Base-by-base conservation (phyloP, 805 yeast species). In the Starmera quercuum region DNA sequence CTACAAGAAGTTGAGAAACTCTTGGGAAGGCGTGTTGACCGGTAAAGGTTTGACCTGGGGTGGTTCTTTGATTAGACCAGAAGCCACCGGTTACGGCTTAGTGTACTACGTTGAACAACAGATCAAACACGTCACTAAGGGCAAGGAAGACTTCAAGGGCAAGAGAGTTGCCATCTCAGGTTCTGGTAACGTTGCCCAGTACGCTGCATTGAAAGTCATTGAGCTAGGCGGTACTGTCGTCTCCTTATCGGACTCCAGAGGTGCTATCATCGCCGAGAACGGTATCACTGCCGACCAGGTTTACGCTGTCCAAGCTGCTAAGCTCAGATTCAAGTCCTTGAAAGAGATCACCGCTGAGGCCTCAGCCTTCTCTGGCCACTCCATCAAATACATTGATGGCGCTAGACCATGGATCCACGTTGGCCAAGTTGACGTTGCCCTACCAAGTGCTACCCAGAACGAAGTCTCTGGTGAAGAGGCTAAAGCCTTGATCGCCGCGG, bases 31-130 rank as follows among this genome's bases (percentile, higher is more conserved):
- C 75, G 94, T 90, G 34, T 74, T 90, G 53, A 90, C 98, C 60
- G 98, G 98, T 67, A 90, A 90, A 73, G 97, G 97, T 57, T 73
- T 88, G 58, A 69, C 82, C 61, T 92, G 97, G 96, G 98, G 98
- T 75, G 98, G 97, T 56, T 90, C 97, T 54, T 74, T 90, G 62
- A 88, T 90, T 68, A 83, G 98, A 69, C 96, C 97, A 47, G 98
- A 90, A 77, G 98, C 98, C 47, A 90, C 98, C 44, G 98, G 98
- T 65, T 90, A 80, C 74, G 98, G 98, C 69, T 70, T 84, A 40
- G 90, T 90, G 46, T 90, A 90, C 80, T 90, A 84, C 73, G 94
- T 88, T 47, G 95, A 87, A 69, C 86, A 90, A 71, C 90, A 90
- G 96, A 85, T 90, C 63, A 92, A 85, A 68, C 78, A 79, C 63